Evolutionary conservation across 2,329 filamentous ascomycete genomes (phyloP), one percentile per base, ranked within the genome.

Genomic region (Arachnomyces sp.): DNA sequence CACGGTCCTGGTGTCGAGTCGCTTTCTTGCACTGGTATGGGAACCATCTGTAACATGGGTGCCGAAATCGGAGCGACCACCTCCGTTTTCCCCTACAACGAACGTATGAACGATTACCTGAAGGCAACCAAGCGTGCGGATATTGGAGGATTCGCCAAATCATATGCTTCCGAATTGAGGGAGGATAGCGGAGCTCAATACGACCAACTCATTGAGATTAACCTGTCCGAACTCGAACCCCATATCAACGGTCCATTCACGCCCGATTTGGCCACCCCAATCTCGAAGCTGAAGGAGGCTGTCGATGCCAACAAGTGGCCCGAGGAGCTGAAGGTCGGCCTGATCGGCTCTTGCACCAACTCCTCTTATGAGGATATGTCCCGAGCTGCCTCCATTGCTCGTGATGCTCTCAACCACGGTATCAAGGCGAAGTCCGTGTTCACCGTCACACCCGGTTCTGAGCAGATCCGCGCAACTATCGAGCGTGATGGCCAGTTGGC

Each of bases 191-290:
- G 87, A 53, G 86, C 86, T 52, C 82, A 96, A 69, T 98, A 96
- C 67, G 92, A 98, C 67, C 78, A 96, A 71, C 68, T 95, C 52
- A 87, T 96, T 58, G 90, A 95, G 72, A 86, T 98, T 71, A 90
- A 98, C 75, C 79, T 98, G 40, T 84, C 79, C 44, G 85, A 90
- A 68, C 83, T 98, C 36, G 92, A 98, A 75, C 92, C 92, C 52
- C 87, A 96, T 66, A 88, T 98, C 74, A 98, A 98, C 74, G 92
- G 92, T 52, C 92, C 92, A 50, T 96, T 96, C 79, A 98, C 92
- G 18, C 92, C 92, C 46, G 92, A 98, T 79, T 76, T 98, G 70
- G 89, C 88, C 41, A 96, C 92, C 6, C 92, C 92, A 38, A 93
- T 98, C 65, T 95, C 87, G 71, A 92, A 95, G 74, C 95, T 96